phyloP scores from a whole-genome alignment of 495 filamentous ascomycete species.

The Aspergillus diversus region DNA sequence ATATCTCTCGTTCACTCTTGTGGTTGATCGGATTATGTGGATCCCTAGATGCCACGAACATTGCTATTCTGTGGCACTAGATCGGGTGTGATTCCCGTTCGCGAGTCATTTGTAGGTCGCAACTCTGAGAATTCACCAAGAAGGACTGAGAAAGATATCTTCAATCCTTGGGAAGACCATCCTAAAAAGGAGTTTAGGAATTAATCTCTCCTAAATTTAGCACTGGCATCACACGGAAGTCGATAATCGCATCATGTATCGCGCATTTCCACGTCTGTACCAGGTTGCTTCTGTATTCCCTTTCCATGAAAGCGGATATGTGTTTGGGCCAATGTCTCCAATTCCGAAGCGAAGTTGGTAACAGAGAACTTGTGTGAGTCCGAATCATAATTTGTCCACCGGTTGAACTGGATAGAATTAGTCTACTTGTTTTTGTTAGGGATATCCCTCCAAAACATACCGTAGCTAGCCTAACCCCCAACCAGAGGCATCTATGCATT shows the following conservation, averaged over 20 bases:
- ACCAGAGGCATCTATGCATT: slow-evolving; percentile 74
- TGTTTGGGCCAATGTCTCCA: slow-evolving; percentile 29
- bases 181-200: not conserved
- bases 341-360: slow-evolving; percentile 34
- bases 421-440: slow-evolving; percentile 2
- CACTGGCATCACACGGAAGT: not conserved
- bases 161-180: not conserved
- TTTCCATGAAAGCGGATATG: slow-evolving; percentile 25
- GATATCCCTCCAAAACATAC: slow-evolving; percentile 34
- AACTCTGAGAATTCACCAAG: not conserved
- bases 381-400: slow-evolving; percentile 45
- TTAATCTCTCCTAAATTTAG: not conserved
- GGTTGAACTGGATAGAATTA: slow-evolving; percentile 38
- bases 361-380: slow-evolving; percentile 30
- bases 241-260: slow-evolving; percentile 11
- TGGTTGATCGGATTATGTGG: not conserved
- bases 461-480: slow-evolving; percentile 63
- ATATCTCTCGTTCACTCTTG: not conserved
- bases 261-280: slow-evolving; percentile 18
- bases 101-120: not conserved
- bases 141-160: not conserved
- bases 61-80: not conserved
- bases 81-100: not conserved
- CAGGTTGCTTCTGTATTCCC: not conserved
- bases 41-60: not conserved